phyloP scores from a whole-genome alignment of 495 filamentous ascomycete species.

The Parathielavia hyrcaniae region DNA sequence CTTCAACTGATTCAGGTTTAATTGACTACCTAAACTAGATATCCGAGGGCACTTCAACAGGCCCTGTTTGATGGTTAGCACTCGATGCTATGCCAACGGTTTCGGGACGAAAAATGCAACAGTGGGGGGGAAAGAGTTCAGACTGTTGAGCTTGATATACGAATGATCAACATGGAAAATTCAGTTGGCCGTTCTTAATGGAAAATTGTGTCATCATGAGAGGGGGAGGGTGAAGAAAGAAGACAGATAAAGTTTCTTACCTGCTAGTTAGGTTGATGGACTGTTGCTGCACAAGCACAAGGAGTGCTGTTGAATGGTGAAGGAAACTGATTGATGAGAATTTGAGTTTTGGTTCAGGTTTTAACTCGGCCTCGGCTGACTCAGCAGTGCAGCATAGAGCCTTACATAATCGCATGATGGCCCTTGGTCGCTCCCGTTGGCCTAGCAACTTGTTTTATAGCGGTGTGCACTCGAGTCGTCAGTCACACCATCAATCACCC shows the following conservation, averaged over 20 bases:
- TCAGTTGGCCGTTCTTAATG: slow-evolving; percentile 57
- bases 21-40: neutral
- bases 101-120: slow-evolving; percentile 1
- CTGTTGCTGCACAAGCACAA: neutral
- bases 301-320: neutral
- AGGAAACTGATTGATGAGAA: too few relatives aligned
- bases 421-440: too few relatives aligned
- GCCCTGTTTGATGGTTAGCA: slow-evolving; percentile 27
- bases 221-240: slow-evolving; percentile 6
- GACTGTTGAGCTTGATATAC: slow-evolving; percentile 59
- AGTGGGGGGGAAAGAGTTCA: slow-evolving; percentile 31
- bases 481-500: too few relatives aligned
- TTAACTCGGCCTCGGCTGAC: too few relatives aligned
- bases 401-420: too few relatives aligned
- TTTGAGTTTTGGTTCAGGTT: too few relatives aligned
- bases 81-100: neutral
- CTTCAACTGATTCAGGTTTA: neutral
- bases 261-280: neutral
- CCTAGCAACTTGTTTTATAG: too few relatives aligned
- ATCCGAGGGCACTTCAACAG: too few relatives aligned
- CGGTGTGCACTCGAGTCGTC: too few relatives aligned
- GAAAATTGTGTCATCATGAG: slow-evolving; percentile 46
- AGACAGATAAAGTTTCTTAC: slow-evolving; percentile 3
- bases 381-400: too few relatives aligned
- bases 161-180: slow-evolving; percentile 47